phyloP scores from a whole-genome alignment of 2,329 filamentous ascomycete species.

The Bimuria novae-zelandiae region DNA sequence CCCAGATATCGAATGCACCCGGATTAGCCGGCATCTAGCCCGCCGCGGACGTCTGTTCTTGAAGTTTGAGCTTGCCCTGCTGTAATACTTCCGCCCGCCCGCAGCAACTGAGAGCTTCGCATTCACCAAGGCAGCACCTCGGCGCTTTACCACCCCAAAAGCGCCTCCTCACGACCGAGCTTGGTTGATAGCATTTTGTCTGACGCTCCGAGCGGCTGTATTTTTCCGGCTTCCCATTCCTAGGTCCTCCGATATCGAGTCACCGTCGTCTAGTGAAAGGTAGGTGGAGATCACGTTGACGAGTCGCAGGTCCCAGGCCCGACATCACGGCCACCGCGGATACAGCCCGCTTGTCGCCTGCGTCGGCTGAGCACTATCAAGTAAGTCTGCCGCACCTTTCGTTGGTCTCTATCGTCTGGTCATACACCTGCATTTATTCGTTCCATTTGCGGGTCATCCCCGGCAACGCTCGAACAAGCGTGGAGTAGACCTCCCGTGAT shows the following conservation, averaged over 20 bases:
- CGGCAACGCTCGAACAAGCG: constrained; percentile 34
- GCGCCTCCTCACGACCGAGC: constrained; percentile 44
- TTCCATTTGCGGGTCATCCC: constrained; percentile 36
- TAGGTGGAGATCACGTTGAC: constrained; percentile 38
- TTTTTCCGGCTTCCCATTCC: constrained; percentile 35
- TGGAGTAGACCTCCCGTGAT: constrained; percentile 34
- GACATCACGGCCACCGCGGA: constrained; percentile 12
- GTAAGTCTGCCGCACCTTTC: constrained; percentile 34
- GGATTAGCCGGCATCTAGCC: constrained; percentile 40
- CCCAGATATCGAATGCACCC: constrained; percentile 17
- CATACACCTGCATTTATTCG: constrained; percentile 29
- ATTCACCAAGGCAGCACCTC: constrained; percentile 37
- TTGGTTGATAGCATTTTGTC: constrained; percentile 25
- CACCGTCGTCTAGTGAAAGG: constrained; percentile 19
- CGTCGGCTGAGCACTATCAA: constrained; percentile 28
- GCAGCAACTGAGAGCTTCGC: constrained; percentile 35
- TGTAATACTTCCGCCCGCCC: constrained; percentile 45
- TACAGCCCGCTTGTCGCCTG: constrained; percentile 18
- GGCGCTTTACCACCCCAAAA: constrained; percentile 29
- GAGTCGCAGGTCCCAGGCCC: constrained; percentile 28
- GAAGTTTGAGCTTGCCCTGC: constrained; percentile 29
- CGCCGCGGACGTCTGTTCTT: constrained; percentile 27
- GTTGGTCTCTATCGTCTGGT: constrained; percentile 25
- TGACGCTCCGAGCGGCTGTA: constrained; percentile 23
- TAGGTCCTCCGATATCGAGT: constrained; percentile 9